A percentile compares a stretch with the other conserved stretches of the same genome.
Conservation (phyloP, 768 basidiomycete species). For the Coprinopsis cinerea region DNA sequence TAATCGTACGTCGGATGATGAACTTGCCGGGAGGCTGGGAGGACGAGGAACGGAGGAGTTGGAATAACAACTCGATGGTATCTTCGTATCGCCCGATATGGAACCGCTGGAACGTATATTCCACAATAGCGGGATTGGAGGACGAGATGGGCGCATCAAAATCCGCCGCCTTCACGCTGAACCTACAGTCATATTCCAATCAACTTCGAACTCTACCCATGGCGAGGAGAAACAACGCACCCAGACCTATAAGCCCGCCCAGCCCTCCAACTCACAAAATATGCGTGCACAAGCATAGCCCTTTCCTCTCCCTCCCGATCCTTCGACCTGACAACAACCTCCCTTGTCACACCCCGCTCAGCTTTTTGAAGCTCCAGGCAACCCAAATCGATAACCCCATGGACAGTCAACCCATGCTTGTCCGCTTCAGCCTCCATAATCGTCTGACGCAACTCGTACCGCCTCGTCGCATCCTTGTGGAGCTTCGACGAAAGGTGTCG, state of each 20-base stretch:
- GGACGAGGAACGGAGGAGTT: too few relatives aligned
- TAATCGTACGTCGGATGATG: constrained; percentile 44
- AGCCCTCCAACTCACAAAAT: too few relatives aligned
- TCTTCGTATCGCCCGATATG: constrained; percentile 48
- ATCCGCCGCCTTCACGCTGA: neutral
- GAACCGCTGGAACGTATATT: constrained; percentile 27
- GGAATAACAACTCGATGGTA: constrained; percentile 46
- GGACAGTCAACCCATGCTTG: constrained; percentile 42
- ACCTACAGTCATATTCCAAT: constrained; percentile 17
- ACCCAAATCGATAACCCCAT: constrained; percentile 43
- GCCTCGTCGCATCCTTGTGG: constrained; percentile 11
- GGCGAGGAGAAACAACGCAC: too few relatives aligned
- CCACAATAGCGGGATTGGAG: constrained; percentile 21
- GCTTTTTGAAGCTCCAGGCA: constrained; percentile 43
- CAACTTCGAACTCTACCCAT: constrained; percentile 10
- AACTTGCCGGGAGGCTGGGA: constrained; percentile 37
- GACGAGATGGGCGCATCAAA: constrained; percentile 19
- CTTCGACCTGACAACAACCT: constrained; percentile 19
- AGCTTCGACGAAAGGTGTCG: neutral
- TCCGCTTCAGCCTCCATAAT: constrained; percentile 49
- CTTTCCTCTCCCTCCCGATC: constrained; percentile 14
- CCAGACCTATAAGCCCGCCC: too few relatives aligned
- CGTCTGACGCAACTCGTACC: constrained; percentile 23
- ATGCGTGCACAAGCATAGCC: too few relatives aligned
- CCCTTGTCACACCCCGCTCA: constrained; percentile 20